Percentiles rank a stretch among this genome's conserved stretches.
phyloP scores from a whole-genome alignment of 495 filamentous ascomycete genomes.

The Bathelium albidoporum region DNA sequence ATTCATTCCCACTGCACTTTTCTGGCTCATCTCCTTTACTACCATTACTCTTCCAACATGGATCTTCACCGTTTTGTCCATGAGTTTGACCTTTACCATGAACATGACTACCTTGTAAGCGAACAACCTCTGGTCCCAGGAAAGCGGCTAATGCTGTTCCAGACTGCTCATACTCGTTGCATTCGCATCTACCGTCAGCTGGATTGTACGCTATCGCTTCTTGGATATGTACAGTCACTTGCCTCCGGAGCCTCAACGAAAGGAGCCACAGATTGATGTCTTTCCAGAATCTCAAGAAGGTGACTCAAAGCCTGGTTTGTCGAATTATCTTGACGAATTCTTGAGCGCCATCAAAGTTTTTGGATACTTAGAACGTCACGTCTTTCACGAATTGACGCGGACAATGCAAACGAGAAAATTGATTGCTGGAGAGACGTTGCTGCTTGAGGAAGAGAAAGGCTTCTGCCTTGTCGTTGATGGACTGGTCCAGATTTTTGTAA shows the following conservation, averaged over 20 bases:
- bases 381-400: conserved; percentile 93
- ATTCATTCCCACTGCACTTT: conserved; percentile 63
- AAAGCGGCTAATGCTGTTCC: conserved; percentile 6
- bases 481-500: conserved; percentile 95
- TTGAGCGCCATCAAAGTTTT: conserved; percentile 99
- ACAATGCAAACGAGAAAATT: conserved; percentile 97
- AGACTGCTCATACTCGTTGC: conserved; percentile 69
- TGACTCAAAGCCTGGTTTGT: conserved; percentile 78
- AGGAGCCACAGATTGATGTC: conserved; percentile 88
- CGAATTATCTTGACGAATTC: conserved; percentile 95
- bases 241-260: conserved; percentile 87
- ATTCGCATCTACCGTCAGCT: conserved; percentile 71
- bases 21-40: conserved; percentile 72
- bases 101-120: conserved; percentile 91
- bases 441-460: conserved; percentile 94
- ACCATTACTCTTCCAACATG: conserved; percentile 84
- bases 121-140: neutral
- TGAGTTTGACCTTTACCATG: conserved; percentile 92
- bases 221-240: conserved; percentile 91
- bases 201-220: conserved; percentile 88
- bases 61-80: conserved; percentile 90
- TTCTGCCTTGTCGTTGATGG: conserved; percentile 98
- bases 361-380: conserved; percentile 89
- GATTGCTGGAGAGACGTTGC: conserved; percentile 86
- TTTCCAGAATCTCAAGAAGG: conserved; percentile 89